Conservation (phyloP, 1,284 basidiomycete genomes). For the Stygiomarasmius scandens region DNA sequence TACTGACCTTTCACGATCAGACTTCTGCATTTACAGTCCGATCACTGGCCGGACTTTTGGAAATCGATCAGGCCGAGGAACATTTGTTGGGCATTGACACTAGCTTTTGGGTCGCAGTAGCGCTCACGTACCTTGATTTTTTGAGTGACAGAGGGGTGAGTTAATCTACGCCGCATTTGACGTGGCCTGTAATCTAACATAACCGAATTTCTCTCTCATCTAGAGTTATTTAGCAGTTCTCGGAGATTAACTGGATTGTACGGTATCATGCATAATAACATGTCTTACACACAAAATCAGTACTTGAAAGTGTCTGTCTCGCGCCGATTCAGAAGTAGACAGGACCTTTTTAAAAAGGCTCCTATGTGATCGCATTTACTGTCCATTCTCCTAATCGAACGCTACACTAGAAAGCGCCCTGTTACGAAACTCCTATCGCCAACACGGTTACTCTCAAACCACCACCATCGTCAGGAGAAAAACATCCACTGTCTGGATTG, state of each 20-base stretch:
- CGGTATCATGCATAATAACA: not conserved
- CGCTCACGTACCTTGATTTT: conserved; percentile 74
- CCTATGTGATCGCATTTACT: too few relatives aligned
- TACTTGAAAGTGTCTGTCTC: not conserved
- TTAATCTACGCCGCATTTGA: conserved; percentile 7
- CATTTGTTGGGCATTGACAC: conserved; percentile 68
- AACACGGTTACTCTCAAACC: too few relatives aligned
- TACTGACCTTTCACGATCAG: conserved; percentile 69
- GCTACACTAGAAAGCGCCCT: not conserved
- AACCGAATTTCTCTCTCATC: not conserved
- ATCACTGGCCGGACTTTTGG: conserved; percentile 61
- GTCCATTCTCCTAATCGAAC: not conserved
- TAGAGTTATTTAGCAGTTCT: conserved; percentile 5
- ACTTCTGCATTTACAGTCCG: conserved; percentile 66
- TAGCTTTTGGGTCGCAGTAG: conserved; percentile 76
- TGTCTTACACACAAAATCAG: not conserved
- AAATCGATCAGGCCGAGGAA: conserved; percentile 61
- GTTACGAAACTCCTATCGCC: too few relatives aligned
- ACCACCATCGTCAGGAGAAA: too few relatives aligned
- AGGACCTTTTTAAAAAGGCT: not conserved
- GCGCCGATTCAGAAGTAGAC: too few relatives aligned
- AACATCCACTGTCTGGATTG: too few relatives aligned
- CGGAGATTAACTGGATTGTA: not conserved
- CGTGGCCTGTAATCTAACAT: not conserved
- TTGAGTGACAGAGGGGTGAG: conserved; percentile 74